These are phyloP conservation scores for Neoboletus magnificus DNA, from an alignment of 768 basidiomycete genomes.

Conservation along the genomic window DNA sequence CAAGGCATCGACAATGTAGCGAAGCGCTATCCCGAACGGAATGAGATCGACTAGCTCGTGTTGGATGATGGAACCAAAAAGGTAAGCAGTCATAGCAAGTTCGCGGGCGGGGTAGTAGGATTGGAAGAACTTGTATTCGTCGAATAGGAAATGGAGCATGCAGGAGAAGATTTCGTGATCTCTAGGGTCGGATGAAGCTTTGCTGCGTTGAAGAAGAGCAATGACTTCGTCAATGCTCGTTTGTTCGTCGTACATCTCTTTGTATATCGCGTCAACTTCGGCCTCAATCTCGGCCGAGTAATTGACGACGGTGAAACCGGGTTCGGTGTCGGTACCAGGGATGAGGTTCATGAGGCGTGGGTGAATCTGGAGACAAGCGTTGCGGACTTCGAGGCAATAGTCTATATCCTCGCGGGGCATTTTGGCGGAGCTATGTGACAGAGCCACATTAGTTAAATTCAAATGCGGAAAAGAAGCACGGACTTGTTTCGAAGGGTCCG, in stretches of 20 bases:
- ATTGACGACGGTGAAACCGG: conserved; percentile 84
- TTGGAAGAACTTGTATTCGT: conserved; percentile 99
- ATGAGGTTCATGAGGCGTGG: conserved; percentile 93
- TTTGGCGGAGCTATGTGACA: conserved; percentile 54
- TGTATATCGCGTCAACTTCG: conserved; percentile 94
- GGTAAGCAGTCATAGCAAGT: conserved; percentile 90
- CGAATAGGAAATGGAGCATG: conserved; percentile 99
- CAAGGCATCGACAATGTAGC: conserved; percentile 93
- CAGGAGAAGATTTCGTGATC: conserved; percentile 99
- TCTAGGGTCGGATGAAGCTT: conserved; percentile 73
- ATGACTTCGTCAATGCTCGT: conserved; percentile 95
- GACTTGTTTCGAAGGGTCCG: conserved; percentile 83
- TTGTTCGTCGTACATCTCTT: conserved; percentile 96
- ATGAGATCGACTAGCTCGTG: conserved; percentile 90
- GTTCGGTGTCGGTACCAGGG: conserved; percentile 83
- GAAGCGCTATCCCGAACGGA: conserved; percentile 93
- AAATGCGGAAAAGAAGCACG: conserved; percentile 26
- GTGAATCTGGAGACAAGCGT: conserved; percentile 89
- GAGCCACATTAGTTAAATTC: not conserved
- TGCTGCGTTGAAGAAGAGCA: conserved; percentile 78
- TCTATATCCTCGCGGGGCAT: conserved; percentile 79
- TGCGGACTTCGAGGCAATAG: conserved; percentile 88
- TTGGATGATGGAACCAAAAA: conserved; percentile 96
- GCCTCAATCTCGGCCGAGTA: conserved; percentile 87
- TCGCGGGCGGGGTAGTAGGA: conserved; percentile 92